Evolutionary conservation across 306 rosid genomes (phyloP).

Genomic region (Prunus mume): DNA sequence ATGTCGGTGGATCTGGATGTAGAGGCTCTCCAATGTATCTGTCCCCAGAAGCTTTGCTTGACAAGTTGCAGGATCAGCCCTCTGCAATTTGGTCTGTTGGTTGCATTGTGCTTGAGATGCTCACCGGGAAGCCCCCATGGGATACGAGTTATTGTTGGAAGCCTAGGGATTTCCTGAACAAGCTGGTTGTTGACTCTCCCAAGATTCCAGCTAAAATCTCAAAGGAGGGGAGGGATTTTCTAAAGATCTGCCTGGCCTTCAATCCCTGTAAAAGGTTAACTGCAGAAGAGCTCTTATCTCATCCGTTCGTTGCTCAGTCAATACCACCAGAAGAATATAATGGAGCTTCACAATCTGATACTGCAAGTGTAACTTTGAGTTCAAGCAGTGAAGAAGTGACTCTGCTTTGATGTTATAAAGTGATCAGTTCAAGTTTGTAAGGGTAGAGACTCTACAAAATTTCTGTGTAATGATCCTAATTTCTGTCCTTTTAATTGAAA

Average conservation of each 20-base stretch:
- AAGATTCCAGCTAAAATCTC: conserved; percentile 14
- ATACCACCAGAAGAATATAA: too few relatives aligned
- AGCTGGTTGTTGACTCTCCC: conserved; percentile 3
- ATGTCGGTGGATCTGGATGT: background rate
- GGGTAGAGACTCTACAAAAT: too few relatives aligned
- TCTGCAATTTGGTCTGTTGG: conserved; percentile 35
- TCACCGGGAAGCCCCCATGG: conserved; percentile 26
- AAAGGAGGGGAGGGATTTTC: background rate
- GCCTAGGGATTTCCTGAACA: background rate
- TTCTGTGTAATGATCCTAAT: too few relatives aligned
- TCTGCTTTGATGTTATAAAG: too few relatives aligned
- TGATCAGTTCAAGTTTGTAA: too few relatives aligned
- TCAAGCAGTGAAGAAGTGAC: too few relatives aligned
- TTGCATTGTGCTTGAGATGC: conserved; percentile 31
- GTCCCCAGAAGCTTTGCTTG: conserved; percentile 25
- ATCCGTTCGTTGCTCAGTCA: too few relatives aligned
- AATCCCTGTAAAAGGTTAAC: too few relatives aligned
- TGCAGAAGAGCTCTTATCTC: too few relatives aligned
- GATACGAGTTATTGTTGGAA: background rate
- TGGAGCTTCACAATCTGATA: too few relatives aligned
- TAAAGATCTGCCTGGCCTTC: background rate
- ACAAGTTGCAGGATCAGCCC: conserved; percentile 9
- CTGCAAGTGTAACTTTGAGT: too few relatives aligned
- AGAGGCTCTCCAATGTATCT: conserved; percentile 24
- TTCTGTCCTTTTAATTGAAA: too few relatives aligned